These are phyloP conservation scores for Pezicula radicicola DNA, from an alignment of 2,329 filamentous ascomycete species.

Conservation along the genomic window DNA sequence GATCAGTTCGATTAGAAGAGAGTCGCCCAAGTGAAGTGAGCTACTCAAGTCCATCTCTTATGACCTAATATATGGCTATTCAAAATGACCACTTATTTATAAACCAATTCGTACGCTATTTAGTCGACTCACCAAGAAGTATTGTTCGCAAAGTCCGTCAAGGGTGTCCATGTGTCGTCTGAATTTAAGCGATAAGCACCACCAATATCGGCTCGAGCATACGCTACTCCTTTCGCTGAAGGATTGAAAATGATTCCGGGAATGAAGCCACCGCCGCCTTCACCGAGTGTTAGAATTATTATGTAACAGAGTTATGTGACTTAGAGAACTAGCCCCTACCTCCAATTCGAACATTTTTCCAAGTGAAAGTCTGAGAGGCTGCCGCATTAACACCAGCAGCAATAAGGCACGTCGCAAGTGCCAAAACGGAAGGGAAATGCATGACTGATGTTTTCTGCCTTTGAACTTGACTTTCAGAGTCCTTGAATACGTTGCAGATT, in stretches of 20 bases:
- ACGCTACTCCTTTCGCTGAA: slow-evolving; percentile 45
- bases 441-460: too few relatives aligned
- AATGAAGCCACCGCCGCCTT: slow-evolving; percentile 52
- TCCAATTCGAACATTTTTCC: slow-evolving; percentile 50
- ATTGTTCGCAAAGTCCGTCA: slow-evolving; percentile 39
- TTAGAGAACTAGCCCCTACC: slow-evolving; percentile 17
- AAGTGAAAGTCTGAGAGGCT: slow-evolving; percentile 15
- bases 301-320: background rate
- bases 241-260: slow-evolving; percentile 57
- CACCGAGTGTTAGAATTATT: background rate
- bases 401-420: slow-evolving; percentile 9
- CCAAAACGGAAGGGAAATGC: too few relatives aligned
- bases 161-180: slow-evolving; percentile 52
- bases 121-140: slow-evolving; percentile 9
- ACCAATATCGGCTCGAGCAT: slow-evolving; percentile 55
- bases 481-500: too few relatives aligned
- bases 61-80: too few relatives aligned
- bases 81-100: too few relatives aligned
- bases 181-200: slow-evolving; percentile 52
- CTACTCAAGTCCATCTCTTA: too few relatives aligned
- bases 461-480: too few relatives aligned
- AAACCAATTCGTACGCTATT: too few relatives aligned
- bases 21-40: too few relatives aligned
- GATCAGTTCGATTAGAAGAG: too few relatives aligned
- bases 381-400: slow-evolving; percentile 9